Evolutionary conservation across 176 grass and related monocot genomes (phyloP), one percentile per base, ranked within the genome.

Genomic region (Carex myosuroides): DNA sequence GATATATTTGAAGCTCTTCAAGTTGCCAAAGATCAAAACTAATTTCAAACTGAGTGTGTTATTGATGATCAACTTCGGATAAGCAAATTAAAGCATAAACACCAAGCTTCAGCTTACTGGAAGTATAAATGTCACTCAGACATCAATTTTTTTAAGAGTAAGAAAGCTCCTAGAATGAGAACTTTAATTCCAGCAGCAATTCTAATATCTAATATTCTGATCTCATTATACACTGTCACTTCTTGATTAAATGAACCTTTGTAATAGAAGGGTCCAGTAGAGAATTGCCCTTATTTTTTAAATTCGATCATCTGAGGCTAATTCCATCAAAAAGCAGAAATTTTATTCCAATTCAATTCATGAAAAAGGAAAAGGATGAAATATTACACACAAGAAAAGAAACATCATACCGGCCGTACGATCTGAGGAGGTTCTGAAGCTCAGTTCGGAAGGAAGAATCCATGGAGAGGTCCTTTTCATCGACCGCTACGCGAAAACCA

Each of bases 391-490:
- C 61, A 75, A 8, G 16, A 68, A 35, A 18, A 68, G 39, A 37
- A 50, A 68, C 1, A 54, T 9, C 21, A 20, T 30, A 83, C 81
- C 88, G 84, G 39, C 80, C 86, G 4, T 88, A 89, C 10, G 59
- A 81, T 66, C 64, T 71, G 42, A 98, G 95, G 42, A 93, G 89
- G 12, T 74, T 61, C 89, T 87, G 89, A 70, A 98, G 88, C 88
- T 98, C 95, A 64, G 87, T 81, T 0, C 95, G 91, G 52, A 95
- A 87, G 33, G 91, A 86, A 13, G 90, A 91, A 85, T 98, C 92
- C 95, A 98, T 90, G 68, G 95, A 94, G 50, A 98, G 86, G 86
- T 98, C 95, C 14, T 92, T 90, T 83, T 97, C 94, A 82, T 94
- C 92, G 55, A 97, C 76, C 63, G 94, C 88, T 24, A 97, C 85